Evolutionary conservation across 768 basidiomycete genomes (phyloP).

Genomic region (Suillus luteus): DNA sequence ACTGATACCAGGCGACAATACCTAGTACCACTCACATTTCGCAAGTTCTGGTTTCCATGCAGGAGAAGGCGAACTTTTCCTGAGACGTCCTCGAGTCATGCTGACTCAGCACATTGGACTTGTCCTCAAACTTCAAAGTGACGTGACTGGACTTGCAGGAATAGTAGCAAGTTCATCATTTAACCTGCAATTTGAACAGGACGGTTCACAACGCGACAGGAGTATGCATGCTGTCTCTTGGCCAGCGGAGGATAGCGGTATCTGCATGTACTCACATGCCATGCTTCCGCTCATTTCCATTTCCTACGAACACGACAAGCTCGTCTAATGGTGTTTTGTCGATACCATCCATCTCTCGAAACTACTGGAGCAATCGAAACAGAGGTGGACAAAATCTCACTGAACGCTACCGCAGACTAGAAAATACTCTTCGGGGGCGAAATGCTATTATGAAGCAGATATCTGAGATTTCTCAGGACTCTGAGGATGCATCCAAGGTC

Average conservation of each 20-base stretch:
- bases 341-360: constrained; percentile 3
- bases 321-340: not conserved
- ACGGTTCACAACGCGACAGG: not conserved
- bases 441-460: constrained; percentile 36
- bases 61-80: not conserved
- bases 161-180: not conserved
- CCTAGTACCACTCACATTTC: not conserved
- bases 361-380: not conserved
- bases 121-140: too few relatives aligned
- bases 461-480: constrained; percentile 22
- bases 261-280: constrained; percentile 2
- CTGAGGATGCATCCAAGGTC: constrained; percentile 13
- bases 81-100: too few relatives aligned
- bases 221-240: constrained; percentile 24
- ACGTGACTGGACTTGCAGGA: too few relatives aligned
- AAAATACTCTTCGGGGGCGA: constrained; percentile 52
- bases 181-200: not conserved
- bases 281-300: constrained; percentile 16
- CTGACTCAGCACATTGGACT: too few relatives aligned
- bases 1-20: not conserved
- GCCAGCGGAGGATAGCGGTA: constrained; percentile 4
- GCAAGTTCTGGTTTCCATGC: not conserved
- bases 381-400: constrained; percentile 62
- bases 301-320: constrained; percentile 5
- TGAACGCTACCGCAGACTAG: constrained; percentile 56